Conservation (phyloP, 805 yeast species). For the Yarrowia osloensis region DNA sequence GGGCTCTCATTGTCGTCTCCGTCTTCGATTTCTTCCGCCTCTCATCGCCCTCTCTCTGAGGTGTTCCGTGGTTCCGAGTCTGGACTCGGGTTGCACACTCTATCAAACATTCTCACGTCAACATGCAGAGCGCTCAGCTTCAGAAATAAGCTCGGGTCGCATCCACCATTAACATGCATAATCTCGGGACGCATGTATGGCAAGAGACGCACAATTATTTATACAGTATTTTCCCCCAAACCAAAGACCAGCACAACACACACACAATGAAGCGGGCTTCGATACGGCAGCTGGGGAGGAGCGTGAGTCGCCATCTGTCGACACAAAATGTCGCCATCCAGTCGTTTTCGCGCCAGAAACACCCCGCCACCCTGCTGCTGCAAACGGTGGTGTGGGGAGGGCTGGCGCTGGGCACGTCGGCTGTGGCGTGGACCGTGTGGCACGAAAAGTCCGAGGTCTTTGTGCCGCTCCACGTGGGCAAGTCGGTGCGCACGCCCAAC, state of each 20-base stretch:
- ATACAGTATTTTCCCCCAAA: too few relatives aligned
- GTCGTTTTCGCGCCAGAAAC: constrained; percentile 18
- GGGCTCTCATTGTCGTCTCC: too few relatives aligned
- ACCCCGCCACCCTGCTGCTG: constrained; percentile 15
- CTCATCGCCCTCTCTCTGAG: too few relatives aligned
- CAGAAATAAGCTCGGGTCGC: neutral
- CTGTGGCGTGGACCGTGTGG: constrained; percentile 11
- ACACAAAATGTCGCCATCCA: constrained; percentile 1
- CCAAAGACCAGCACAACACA: too few relatives aligned
- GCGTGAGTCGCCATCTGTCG: neutral
- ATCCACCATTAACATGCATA: constrained; percentile 12
- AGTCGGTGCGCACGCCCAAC: constrained; percentile 10
- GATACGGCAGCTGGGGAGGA: neutral
- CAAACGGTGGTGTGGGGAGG: constrained; percentile 19
- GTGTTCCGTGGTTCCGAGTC: neutral
- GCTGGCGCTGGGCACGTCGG: neutral
- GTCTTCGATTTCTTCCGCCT: too few relatives aligned
- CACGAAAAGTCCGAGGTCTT: constrained; percentile 19
- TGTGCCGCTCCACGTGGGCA: constrained; percentile 24
- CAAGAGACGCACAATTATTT: too few relatives aligned
- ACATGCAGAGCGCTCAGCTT: neutral
- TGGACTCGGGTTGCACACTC: neutral
- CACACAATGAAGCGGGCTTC: neutral
- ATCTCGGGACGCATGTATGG: neutral
- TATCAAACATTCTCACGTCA: neutral